These are phyloP conservation scores for Phaseolus coccineus DNA, from an alignment of 331 rosid genomes.

Conservation along the genomic window DNA sequence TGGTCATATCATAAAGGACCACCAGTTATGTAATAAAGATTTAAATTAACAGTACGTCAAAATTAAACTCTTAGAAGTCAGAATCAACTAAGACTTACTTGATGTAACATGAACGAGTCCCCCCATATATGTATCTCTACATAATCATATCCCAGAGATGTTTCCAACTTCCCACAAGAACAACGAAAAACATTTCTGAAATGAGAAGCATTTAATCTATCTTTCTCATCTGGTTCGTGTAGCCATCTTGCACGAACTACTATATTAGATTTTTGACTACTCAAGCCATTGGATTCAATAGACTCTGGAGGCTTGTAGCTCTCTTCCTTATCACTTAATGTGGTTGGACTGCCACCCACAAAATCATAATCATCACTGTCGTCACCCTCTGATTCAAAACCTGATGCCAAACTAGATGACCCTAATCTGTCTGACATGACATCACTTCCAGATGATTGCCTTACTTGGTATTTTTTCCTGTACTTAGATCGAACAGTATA, in stretches of 20 bases:
- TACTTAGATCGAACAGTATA: slow-evolving; percentile 85
- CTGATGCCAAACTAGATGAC: slow-evolving; percentile 42
- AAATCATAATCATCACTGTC: slow-evolving; percentile 60
- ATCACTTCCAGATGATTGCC: slow-evolving; percentile 49
- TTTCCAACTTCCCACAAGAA: slow-evolving; percentile 83
- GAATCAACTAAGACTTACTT: slow-evolving; percentile 60
- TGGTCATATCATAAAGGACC: not conserved
- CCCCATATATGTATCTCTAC: slow-evolving; percentile 86
- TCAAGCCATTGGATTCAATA: slow-evolving; percentile 39
- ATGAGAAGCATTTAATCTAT: slow-evolving; percentile 76
- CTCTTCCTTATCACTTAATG: slow-evolving; percentile 37
- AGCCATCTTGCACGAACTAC: slow-evolving; percentile 76
- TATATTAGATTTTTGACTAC: slow-evolving; percentile 46
- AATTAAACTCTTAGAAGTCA: not conserved
- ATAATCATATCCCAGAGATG: slow-evolving; percentile 57
- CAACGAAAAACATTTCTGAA: slow-evolving; percentile 72
- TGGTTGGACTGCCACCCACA: slow-evolving; percentile 25
- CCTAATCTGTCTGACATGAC: slow-evolving; percentile 34
- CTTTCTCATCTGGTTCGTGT: slow-evolving; percentile 76
- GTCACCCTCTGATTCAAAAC: slow-evolving; percentile 53
- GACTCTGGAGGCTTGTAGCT: slow-evolving; percentile 40
- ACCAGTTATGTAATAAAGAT: not conserved
- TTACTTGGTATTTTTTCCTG: slow-evolving; percentile 56
- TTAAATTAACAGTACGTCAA: not conserved
- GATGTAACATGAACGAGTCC: slow-evolving; percentile 94